These are phyloP conservation scores for Phytophthora fragariaefolia DNA, from an alignment of 352 stramenopile species.

Conservation along the genomic window DNA sequence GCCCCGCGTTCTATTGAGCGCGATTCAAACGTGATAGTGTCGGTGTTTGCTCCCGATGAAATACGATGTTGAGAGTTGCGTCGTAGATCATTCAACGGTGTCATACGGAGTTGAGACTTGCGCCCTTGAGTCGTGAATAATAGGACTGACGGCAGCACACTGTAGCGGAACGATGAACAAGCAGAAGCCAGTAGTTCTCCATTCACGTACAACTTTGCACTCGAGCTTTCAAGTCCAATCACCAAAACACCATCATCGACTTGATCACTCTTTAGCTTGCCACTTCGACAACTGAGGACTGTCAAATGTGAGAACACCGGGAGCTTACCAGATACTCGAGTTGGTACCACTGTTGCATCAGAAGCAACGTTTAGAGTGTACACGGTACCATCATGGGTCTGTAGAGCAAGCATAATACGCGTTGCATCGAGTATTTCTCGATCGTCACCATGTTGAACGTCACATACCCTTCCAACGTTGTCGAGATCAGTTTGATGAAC, in stretches of 20 bases:
- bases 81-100: conserved; percentile 35
- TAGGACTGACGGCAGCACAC: conserved; percentile 45
- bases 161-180: conserved; percentile 73
- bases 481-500: conserved; percentile 19
- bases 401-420: conserved; percentile 30
- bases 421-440: not conserved
- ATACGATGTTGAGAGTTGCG: not conserved
- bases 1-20: conserved; percentile 72
- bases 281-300: conserved; percentile 21
- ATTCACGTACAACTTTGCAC: conserved; percentile 63
- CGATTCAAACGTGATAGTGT: conserved; percentile 38
- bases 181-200: conserved; percentile 43
- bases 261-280: not conserved
- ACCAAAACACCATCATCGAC: conserved; percentile 21
- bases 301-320: conserved; percentile 50
- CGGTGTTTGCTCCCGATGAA: conserved; percentile 8
- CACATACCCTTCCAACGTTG: conserved; percentile 24
- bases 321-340: conserved; percentile 26
- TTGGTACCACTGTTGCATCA: not conserved
- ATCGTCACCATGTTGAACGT: conserved; percentile 9
- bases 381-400: conserved; percentile 50
- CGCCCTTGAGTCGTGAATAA: conserved; percentile 74
- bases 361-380: conserved; percentile 32
- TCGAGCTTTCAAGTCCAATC: conserved; percentile 49
- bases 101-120: conserved; percentile 60